Evolutionary conservation across 1,284 basidiomycete genomes (phyloP).

Genomic region (Apiotrichum mycotoxinovorans): DNA sequence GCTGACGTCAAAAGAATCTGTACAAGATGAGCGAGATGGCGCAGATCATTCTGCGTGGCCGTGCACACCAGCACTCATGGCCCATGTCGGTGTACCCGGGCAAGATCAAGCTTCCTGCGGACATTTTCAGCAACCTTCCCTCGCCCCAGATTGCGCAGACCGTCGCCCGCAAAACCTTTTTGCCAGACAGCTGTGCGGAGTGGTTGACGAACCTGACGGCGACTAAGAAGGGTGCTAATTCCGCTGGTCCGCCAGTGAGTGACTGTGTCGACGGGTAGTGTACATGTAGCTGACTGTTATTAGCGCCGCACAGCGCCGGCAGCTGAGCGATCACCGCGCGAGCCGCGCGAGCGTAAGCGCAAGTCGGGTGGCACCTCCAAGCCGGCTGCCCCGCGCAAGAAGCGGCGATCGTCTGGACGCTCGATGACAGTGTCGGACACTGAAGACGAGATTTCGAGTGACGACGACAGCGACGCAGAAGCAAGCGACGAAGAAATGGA

Average conservation of each 20-base stretch:
- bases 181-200: constrained; percentile 4
- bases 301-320: not conserved
- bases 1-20: constrained; percentile 66
- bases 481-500: constrained; percentile 12
- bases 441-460: not conserved
- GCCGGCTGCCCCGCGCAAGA: constrained; percentile 11
- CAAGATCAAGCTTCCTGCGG: constrained; percentile 71
- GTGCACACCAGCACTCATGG: constrained; percentile 69
- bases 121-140: constrained; percentile 61
- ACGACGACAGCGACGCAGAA: constrained; percentile 11
- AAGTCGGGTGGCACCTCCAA: not conserved
- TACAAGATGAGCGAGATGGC: constrained; percentile 86
- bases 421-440: not conserved
- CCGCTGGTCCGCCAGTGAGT: not conserved
- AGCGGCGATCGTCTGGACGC: constrained; percentile 4
- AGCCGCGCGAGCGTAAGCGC: not conserved
- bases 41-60: constrained; percentile 74
- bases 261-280: not conserved
- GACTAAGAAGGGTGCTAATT: constrained; percentile 11
- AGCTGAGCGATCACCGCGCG: not conserved
- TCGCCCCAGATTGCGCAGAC: constrained; percentile 26
- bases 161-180: constrained; percentile 19
- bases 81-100: constrained; percentile 73
- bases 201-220: constrained; percentile 24
- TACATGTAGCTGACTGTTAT: not conserved